Base-by-base conservation (phyloP, 1,139 yeast species). In the Taphrina betulina region DNA sequence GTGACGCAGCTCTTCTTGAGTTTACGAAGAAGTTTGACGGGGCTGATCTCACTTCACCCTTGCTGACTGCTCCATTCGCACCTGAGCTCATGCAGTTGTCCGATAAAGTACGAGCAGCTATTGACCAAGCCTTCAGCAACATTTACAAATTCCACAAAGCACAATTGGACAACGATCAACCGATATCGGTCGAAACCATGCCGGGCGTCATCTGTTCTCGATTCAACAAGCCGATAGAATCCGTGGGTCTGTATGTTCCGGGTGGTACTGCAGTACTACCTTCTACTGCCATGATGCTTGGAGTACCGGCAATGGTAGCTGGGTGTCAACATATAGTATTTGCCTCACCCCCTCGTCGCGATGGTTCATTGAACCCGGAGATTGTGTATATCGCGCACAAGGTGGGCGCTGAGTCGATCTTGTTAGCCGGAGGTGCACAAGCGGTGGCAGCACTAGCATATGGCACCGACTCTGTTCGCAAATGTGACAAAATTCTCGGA, bases 211-310 rank as follows among this genome's bases (percentile, higher is more conserved):
- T 77, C 58, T 92, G 98, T 73, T 87, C 96, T 5, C 80, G 99
- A 67, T 92, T 92, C 71, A 86, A 97, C 12, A 82, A 95, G 66
- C 95, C 98, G 5, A 89, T 92, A 64, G 95, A 88, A 67, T 83
- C 81, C 59, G 98, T 92, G 53, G 99, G 98, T 59, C 78, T 94
- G 60, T 92, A 92, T 68, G 88, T 92, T 58, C 98, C 99, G 52
- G 99, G 99, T 64, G 99, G 99, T 64, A 89, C 98, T 51, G 99
- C 99, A 0, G 94, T 94, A 28, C 78, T 92, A 62, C 99, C 99
- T 35, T 90, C 97, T 12, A 92, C 99, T 17, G 95, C 98, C 10
- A 79, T 92, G 74, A 92, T 92, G 96, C 78, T 92, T 66, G 97
- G 98, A 66, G 96, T 92, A 37, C 98, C 98, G n/a, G 98, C 98